These are phyloP conservation scores for Penicillium bialowiezense DNA, from an alignment of 495 filamentous ascomycete species.

Conservation along the genomic window DNA sequence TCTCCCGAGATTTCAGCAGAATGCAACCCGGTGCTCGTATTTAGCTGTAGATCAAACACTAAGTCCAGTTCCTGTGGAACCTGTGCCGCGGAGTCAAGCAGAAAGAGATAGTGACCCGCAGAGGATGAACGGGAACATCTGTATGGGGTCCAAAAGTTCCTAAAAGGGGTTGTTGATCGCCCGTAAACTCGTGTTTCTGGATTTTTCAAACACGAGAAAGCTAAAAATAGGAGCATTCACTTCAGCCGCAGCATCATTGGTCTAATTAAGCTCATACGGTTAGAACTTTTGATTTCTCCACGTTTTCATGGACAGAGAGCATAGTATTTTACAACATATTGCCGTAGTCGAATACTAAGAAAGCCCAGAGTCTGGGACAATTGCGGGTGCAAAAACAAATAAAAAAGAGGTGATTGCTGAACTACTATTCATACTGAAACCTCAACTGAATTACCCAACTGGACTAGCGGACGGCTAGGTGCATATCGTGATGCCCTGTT, in stretches of 20 bases:
- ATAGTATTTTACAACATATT: too few species aligned
- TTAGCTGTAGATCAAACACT: neutral
- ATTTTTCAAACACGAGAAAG: neutral
- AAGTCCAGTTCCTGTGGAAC: too few species aligned
- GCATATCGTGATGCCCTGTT: neutral
- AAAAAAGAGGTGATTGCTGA: too few species aligned
- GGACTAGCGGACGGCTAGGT: too few species aligned
- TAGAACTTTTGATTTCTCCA: neutral
- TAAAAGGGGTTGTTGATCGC: neutral
- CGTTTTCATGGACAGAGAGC: neutral
- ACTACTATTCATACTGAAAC: too few species aligned
- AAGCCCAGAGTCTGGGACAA: too few species aligned
- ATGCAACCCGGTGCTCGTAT: neutral
- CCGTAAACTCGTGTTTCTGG: constrained; percentile 7
- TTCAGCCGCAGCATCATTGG: neutral
- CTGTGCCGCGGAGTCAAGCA: neutral
- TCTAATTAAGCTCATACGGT: neutral
- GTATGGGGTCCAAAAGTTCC: neutral
- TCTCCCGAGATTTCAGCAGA: neutral
- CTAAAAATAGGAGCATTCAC: neutral
- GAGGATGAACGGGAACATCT: neutral
- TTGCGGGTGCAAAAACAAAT: too few species aligned
- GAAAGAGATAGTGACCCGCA: neutral
- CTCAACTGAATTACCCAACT: too few species aligned
- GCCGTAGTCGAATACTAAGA: too few species aligned